Evolutionary conservation across 306 rosid genomes (phyloP).

Genomic region (Nissolia schottii): DNA sequence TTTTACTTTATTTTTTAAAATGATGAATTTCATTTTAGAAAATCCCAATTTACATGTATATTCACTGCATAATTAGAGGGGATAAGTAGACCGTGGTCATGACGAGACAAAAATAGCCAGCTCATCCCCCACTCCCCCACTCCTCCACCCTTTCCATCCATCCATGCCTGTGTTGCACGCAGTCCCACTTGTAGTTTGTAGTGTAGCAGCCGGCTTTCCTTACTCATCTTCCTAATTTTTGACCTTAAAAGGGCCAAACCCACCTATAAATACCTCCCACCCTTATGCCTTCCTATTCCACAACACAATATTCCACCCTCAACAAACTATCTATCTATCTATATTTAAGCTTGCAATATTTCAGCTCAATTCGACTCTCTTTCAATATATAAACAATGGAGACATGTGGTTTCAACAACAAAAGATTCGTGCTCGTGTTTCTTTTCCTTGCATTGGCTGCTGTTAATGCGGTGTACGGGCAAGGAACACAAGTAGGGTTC

Average conservation of each 20-base stretch:
- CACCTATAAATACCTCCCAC: no score
- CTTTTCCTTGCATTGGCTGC: background rate
- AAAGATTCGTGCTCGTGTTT: background rate
- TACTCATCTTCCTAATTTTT: background rate
- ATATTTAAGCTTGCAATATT: no score
- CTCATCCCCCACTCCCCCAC: background rate
- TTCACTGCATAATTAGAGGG: background rate
- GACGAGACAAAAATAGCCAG: background rate
- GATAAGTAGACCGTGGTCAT: background rate
- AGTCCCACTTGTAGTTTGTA: background rate
- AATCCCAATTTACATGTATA: no score
- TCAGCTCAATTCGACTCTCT: no score
- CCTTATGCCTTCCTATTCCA: no score
- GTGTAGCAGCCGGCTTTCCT: background rate
- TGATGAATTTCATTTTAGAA: no score
- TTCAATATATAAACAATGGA: background rate
- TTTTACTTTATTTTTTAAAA: no score
- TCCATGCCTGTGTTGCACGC: no score
- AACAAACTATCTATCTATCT: no score
- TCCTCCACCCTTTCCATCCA: background rate
- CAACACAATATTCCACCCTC: no score
- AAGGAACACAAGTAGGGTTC: conserved; percentile 22
- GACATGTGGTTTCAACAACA: background rate
- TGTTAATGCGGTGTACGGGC: background rate
- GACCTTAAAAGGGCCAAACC: no score